Percentiles rank a stretch among this genome's conserved stretches.
Conservation (phyloP, 306 rosid genomes). For the Delonix regia region DNA sequence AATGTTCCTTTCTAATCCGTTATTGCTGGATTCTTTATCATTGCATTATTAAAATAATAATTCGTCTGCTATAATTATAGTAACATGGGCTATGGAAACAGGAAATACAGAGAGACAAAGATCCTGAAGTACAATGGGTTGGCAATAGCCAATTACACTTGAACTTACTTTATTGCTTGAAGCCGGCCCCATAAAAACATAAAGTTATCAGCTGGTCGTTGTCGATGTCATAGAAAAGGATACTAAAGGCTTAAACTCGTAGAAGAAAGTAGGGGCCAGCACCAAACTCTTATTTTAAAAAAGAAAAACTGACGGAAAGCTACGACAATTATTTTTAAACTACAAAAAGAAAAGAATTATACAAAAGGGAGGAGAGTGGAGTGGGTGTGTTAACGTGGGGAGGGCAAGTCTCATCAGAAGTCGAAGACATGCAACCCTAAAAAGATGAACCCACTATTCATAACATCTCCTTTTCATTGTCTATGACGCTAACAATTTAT, state of each 20-base stretch:
- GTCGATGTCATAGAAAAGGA: constrained; percentile 51
- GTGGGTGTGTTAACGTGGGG: constrained; percentile 27
- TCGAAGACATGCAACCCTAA: constrained; percentile 53
- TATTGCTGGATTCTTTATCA: not conserved
- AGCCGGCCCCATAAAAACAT: constrained; percentile 51
- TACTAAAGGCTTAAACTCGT: constrained; percentile 46
- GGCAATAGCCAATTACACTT: constrained; percentile 39
- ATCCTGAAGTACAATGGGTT: constrained; percentile 37
- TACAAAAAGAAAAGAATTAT: not conserved
- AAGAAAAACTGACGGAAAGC: constrained; percentile 33
- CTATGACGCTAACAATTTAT: constrained; percentile 26
- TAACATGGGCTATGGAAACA: not conserved
- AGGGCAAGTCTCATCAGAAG: constrained; percentile 65
- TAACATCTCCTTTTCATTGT: constrained; percentile 46
- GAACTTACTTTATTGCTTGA: constrained; percentile 39
- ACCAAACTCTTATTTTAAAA: constrained; percentile 35
- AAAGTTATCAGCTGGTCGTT: constrained; percentile 49
- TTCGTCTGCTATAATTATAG: not conserved
- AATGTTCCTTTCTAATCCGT: not conserved
- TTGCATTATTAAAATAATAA: not conserved
- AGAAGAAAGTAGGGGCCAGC: constrained; percentile 54
- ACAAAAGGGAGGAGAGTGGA: constrained; percentile 29
- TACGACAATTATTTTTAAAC: constrained; percentile 31
- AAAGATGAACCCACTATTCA: constrained; percentile 66
- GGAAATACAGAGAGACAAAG: constrained; percentile 32